These are phyloP conservation scores for Spatholobus suberectus DNA, from an alignment of 306 rosid species.

Conservation along the genomic window DNA sequence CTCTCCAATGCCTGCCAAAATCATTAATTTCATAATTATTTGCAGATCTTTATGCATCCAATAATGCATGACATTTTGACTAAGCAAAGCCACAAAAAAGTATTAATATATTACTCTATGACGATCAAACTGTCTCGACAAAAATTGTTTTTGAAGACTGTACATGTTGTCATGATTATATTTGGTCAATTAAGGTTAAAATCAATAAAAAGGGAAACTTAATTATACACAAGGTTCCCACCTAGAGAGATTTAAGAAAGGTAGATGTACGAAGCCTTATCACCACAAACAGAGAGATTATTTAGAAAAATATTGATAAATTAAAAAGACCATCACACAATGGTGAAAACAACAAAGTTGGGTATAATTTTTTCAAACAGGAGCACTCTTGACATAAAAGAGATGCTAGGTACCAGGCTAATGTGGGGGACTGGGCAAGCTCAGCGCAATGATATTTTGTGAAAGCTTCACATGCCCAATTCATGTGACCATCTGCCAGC, in stretches of 20 bases:
- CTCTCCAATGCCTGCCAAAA: slow-evolving; percentile 77
- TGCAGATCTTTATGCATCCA: slow-evolving; percentile 5
- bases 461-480: slow-evolving; percentile 90
- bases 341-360: neutral
- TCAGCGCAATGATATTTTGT: slow-evolving; percentile 60
- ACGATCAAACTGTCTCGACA: neutral
- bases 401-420: slow-evolving; percentile 60
- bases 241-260: neutral
- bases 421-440: slow-evolving; percentile 50
- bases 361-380: neutral
- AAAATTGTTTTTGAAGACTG: neutral
- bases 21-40: slow-evolving; percentile 2
- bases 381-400: neutral
- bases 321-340: neutral
- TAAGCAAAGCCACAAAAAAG: neutral
- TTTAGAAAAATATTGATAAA: neutral
- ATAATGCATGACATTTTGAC: neutral
- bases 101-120: slow-evolving; percentile 13
- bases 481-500: slow-evolving; percentile 77
- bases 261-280: neutral
- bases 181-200: neutral
- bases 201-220: neutral
- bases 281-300: neutral
- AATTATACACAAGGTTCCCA: neutral
- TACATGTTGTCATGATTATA: slow-evolving; percentile 11